phyloP scores from a whole-genome alignment of 2,329 filamentous ascomycete species.

The Curvularia sp. region DNA sequence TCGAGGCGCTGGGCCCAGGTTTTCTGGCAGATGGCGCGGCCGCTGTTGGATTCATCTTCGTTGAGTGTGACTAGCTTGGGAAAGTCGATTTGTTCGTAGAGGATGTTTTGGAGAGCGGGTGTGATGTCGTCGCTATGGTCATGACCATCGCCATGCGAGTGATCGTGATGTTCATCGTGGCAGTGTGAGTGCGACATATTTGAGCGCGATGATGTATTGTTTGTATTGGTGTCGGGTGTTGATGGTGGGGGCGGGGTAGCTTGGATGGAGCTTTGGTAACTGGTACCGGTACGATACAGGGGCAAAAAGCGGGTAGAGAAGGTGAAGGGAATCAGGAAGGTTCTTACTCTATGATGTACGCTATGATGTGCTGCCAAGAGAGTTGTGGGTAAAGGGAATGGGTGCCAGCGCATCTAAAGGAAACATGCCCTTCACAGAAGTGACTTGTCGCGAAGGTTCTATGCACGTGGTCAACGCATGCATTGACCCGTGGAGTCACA shows the following conservation, averaged over 20 bases:
- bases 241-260: slow-evolving; percentile 39
- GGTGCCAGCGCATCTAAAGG: slow-evolving; percentile 11
- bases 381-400: background rate
- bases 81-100: slow-evolving; percentile 93
- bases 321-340: background rate
- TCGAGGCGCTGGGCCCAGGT: slow-evolving; percentile 84
- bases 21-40: slow-evolving; percentile 82
- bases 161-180: slow-evolving; percentile 43
- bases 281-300: slow-evolving; percentile 3
- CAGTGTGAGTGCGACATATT: slow-evolving; percentile 21
- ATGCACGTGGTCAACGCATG: slow-evolving; percentile 31
- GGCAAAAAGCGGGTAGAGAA: background rate
- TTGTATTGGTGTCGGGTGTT: slow-evolving; percentile 15
- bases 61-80: slow-evolving; percentile 85
- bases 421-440: slow-evolving; percentile 12
- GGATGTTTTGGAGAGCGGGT: slow-evolving; percentile 85
- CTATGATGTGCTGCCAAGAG: slow-evolving; percentile 13
- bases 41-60: slow-evolving; percentile 72
- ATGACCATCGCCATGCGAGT: slow-evolving; percentile 58
- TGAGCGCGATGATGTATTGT: slow-evolving; percentile 6
- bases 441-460: slow-evolving; percentile 9
- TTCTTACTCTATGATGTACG: background rate
- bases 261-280: slow-evolving; percentile 15
- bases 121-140: slow-evolving; percentile 93
- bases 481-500: slow-evolving; percentile 2